Evolutionary conservation across 768 basidiomycete genomes (phyloP).

Genomic region (Amanita pallidorosea): DNA sequence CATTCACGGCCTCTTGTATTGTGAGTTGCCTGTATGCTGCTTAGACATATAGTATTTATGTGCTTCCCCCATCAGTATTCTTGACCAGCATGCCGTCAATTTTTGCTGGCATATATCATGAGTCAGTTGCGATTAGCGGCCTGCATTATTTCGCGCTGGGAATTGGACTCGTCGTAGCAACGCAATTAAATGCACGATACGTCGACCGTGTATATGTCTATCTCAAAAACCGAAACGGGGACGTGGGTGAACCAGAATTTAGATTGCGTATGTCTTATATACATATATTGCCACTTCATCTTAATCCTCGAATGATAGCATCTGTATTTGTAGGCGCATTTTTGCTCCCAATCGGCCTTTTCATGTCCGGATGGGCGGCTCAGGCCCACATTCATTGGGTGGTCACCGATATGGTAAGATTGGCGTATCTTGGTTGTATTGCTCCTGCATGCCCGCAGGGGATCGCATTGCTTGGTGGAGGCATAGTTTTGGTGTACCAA

Average conservation of each 20-base stretch:
- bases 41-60: background rate
- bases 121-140: no score
- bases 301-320: slow-evolving; percentile 28
- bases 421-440: background rate
- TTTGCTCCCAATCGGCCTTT: slow-evolving; percentile 52
- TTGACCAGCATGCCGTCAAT: slow-evolving; percentile 53
- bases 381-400: slow-evolving; percentile 56
- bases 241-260: slow-evolving; percentile 35
- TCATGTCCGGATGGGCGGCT: slow-evolving; percentile 65
- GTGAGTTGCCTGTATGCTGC: slow-evolving; percentile 21
- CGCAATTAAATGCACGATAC: no score
- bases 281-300: background rate
- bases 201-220: no score
- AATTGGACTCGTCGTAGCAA: no score
- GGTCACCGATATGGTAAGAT: slow-evolving; percentile 49
- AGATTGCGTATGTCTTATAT: slow-evolving; percentile 28
- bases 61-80: slow-evolving; percentile 33
- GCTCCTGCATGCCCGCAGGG: slow-evolving; percentile 26
- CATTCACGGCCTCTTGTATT: slow-evolving; percentile 50
- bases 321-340: slow-evolving; percentile 48
- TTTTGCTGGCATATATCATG: no score
- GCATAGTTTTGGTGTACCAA: slow-evolving; percentile 52
- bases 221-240: slow-evolving; percentile 36
- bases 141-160: no score
- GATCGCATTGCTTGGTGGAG: slow-evolving; percentile 43